These are phyloP conservation scores for Graphilbum ipis-grandicollis DNA, from an alignment of 2,329 filamentous ascomycete genomes.

Conservation along the genomic window DNA sequence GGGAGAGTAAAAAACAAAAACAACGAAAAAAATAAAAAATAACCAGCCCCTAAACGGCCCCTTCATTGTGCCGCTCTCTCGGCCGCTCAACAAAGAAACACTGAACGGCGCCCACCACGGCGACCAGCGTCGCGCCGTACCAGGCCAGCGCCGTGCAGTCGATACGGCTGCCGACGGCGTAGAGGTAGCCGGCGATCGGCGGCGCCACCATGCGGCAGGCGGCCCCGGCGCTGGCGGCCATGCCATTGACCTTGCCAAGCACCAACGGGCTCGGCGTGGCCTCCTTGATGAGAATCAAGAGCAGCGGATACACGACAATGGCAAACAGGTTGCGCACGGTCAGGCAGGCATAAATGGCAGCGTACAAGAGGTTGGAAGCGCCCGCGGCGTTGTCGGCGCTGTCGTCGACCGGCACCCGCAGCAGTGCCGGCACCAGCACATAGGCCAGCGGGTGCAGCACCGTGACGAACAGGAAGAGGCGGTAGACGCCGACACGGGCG, in stretches of 20 bases:
- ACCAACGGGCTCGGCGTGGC: constrained; percentile 38
- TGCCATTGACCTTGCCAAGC: constrained; percentile 47
- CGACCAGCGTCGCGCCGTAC: constrained; percentile 42
- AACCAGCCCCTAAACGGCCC: background rate
- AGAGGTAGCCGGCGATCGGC: constrained; percentile 45
- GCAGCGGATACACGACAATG: constrained; percentile 47
- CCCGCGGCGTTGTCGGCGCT: no score
- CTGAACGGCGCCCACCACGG: constrained; percentile 38
- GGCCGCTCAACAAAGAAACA: constrained; percentile 34
- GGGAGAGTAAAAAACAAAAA: constrained; percentile 1
- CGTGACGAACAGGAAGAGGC: constrained; percentile 39
- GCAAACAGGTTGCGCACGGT: constrained; percentile 41
- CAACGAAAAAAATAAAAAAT: background rate
- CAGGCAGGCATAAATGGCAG: constrained; percentile 41
- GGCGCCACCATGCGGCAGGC: constrained; percentile 52
- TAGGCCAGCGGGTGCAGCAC: constrained; percentile 46
- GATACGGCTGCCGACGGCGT: constrained; percentile 38
- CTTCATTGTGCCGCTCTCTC: background rate
- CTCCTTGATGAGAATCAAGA: constrained; percentile 52
- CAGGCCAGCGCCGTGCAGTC: constrained; percentile 45
- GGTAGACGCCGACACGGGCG: constrained; percentile 38
- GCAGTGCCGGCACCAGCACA: constrained; percentile 38
- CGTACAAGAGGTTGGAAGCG: constrained; percentile 28
- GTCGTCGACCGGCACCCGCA: constrained; percentile 31
- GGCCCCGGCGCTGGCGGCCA: constrained; percentile 47